Percentiles rank a stretch among this genome's conserved stretches.
Evolutionary conservation across 495 filamentous ascomycete species (phyloP).

Genomic region (Amorphotheca resinae): DNA sequence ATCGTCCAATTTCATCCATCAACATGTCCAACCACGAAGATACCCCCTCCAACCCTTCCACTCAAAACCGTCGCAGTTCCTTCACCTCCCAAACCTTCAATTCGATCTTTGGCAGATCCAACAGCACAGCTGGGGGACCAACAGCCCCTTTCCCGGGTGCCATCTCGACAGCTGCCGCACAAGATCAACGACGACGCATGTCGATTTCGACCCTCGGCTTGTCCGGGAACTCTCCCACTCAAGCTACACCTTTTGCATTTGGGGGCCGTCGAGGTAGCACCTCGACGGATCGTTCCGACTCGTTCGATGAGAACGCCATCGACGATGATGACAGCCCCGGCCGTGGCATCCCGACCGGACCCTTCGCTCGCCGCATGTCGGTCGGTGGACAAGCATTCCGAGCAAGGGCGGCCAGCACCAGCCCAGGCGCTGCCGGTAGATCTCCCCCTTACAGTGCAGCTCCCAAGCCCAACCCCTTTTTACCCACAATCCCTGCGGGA

Average conservation of each 20-base stretch:
- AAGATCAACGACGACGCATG: constrained; percentile 68
- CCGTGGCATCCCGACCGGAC: constrained; percentile 46
- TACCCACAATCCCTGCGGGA: constrained; percentile 26
- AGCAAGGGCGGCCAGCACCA: constrained; percentile 28
- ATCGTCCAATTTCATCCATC: constrained; percentile 9
- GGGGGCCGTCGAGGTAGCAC: constrained; percentile 60
- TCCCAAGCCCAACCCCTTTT: constrained; percentile 19
- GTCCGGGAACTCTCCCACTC: constrained; percentile 59
- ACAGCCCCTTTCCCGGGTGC: constrained; percentile 44
- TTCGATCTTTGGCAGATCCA: constrained; percentile 40
- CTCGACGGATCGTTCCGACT: constrained; percentile 58
- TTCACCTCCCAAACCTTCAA: constrained; percentile 41
- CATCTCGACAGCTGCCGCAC: constrained; percentile 51
- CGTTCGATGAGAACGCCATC: constrained; percentile 73
- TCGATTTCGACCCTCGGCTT: constrained; percentile 80
- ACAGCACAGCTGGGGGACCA: constrained; percentile 27
- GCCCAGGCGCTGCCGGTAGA: constrained; percentile 40
- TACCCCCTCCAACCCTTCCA: constrained; percentile 20
- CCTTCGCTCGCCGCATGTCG: constrained; percentile 77
- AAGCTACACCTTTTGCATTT: constrained; percentile 40
- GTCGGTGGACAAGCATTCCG: constrained; percentile 81
- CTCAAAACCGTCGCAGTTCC: constrained; percentile 36
- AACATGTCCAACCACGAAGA: constrained; percentile 30
- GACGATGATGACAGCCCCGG: constrained; percentile 59
- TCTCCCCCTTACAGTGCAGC: constrained; percentile 16